These are phyloP conservation scores for Aureococcus anophagefferens DNA, from an alignment of 108 stramenopile species.

Conservation along the genomic window DNA sequence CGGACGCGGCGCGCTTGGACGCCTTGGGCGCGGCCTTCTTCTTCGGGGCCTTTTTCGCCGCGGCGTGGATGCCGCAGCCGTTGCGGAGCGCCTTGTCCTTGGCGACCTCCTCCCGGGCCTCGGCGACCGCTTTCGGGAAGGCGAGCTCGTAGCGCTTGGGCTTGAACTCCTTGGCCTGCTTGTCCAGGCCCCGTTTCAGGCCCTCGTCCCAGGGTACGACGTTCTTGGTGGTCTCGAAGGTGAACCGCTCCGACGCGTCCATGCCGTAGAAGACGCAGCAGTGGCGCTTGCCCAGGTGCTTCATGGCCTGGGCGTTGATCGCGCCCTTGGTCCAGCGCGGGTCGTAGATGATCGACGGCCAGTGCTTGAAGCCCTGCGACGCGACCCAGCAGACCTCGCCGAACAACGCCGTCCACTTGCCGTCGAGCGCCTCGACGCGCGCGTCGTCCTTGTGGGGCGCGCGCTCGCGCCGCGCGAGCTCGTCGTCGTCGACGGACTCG, in stretches of 20 bases:
- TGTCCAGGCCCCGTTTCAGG: not conserved
- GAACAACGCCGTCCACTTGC: not conserved
- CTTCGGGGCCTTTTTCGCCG: not conserved
- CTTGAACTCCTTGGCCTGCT: not conserved
- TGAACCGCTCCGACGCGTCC: not conserved
- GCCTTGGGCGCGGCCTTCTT: not conserved
- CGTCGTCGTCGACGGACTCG: not conserved
- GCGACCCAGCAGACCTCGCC: not conserved
- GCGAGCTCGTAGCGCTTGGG: no score
- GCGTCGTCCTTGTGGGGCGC: not conserved
- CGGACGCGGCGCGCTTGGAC: no score
- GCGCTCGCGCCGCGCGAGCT: not conserved
- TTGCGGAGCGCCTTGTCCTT: not conserved
- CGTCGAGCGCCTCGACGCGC: not conserved
- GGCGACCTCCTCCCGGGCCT: not conserved
- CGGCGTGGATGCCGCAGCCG: not conserved
- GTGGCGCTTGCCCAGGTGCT: not conserved
- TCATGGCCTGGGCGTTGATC: not conserved
- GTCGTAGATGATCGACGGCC: conserved; percentile 1
- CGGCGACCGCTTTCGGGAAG: not conserved
- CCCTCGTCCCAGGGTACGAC: not conserved
- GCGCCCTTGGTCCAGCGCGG: not conserved
- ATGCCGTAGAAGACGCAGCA: not conserved
- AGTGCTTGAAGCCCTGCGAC: not conserved
- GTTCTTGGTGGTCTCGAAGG: not conserved